phyloP scores from a whole-genome alignment of 2,329 filamentous ascomycete species.

The Colletotrichum karsti region DNA sequence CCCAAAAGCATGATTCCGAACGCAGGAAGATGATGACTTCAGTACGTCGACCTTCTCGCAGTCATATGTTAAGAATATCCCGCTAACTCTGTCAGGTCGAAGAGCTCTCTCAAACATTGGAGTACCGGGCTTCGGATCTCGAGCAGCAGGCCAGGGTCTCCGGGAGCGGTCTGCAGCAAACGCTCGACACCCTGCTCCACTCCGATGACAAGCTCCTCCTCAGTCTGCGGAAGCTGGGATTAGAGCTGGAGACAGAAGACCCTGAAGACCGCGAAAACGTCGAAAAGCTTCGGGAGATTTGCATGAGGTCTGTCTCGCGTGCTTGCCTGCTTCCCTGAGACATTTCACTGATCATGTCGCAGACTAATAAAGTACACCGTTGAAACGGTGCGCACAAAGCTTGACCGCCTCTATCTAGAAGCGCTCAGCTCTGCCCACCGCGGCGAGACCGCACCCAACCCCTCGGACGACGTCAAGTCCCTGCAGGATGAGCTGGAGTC shows the following conservation, averaged over 20 bases:
- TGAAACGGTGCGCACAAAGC: slow-evolving; percentile 60
- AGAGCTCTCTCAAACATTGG: slow-evolving; percentile 55
- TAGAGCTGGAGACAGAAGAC: slow-evolving; percentile 63
- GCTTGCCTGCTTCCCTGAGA: not conserved
- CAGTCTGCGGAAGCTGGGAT: slow-evolving; percentile 72
- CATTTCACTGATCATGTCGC: not conserved
- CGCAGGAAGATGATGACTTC: slow-evolving; percentile 50
- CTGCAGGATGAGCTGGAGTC: slow-evolving; percentile 74
- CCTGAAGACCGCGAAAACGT: slow-evolving; percentile 61
- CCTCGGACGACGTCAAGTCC: slow-evolving; percentile 44
- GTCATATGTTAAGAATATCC: not conserved
- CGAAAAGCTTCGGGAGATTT: slow-evolving; percentile 66
- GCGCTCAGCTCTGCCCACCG: slow-evolving; percentile 41
- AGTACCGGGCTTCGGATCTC: slow-evolving; percentile 55
- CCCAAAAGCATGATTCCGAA: slow-evolving; percentile 48
- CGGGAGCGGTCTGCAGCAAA: slow-evolving; percentile 54
- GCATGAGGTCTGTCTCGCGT: slow-evolving; percentile 51
- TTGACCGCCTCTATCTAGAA: slow-evolving; percentile 66
- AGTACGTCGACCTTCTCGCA: slow-evolving; percentile 39
- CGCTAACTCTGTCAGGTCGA: slow-evolving; percentile 48
- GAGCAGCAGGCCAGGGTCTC: slow-evolving; percentile 59
- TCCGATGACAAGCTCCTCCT: slow-evolving; percentile 73
- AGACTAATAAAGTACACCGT: slow-evolving; percentile 66
- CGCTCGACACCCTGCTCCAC: slow-evolving; percentile 58
- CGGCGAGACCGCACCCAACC: slow-evolving; percentile 44